Conservation (phyloP, 352 stramenopile species). For the Pythium vanterpoolii region DNA sequence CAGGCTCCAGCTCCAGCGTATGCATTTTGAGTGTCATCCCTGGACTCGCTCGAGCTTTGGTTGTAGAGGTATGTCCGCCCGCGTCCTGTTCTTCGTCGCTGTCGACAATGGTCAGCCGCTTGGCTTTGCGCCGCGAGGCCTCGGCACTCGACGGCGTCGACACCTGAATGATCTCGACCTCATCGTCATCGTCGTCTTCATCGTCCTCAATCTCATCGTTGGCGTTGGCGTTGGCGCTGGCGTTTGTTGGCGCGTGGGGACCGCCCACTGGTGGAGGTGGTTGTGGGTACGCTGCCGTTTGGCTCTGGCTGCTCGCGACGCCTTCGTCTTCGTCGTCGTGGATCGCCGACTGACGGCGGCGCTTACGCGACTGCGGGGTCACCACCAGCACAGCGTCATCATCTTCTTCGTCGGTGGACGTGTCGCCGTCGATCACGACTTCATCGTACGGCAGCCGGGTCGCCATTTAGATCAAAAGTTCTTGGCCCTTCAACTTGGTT, state of each 20-base stretch:
- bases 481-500: background rate
- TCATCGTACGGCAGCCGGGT: constrained; percentile 35
- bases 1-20: constrained; percentile 16
- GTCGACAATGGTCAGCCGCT: constrained; percentile 42
- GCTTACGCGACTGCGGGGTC: constrained; percentile 57
- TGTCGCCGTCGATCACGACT: constrained; percentile 75
- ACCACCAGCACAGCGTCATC: constrained; percentile 56
- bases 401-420: constrained; percentile 35
- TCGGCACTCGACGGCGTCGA: constrained; percentile 27
- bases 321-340: constrained; percentile 57
- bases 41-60: too few species aligned
- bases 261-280: background rate
- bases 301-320: constrained; percentile 9
- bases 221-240: background rate
- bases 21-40: background rate
- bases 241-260: background rate
- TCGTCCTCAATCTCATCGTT: constrained; percentile 14
- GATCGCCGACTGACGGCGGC: constrained; percentile 49
- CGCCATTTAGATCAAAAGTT: constrained; percentile 11
- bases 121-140: constrained; percentile 22
- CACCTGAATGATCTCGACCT: constrained; percentile 47
- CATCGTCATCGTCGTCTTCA: constrained; percentile 45
- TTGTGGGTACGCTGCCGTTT: background rate
- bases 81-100: constrained; percentile 34
- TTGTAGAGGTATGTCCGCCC: background rate